Evolutionary conservation across 2,329 filamentous ascomycete species (phyloP).

Genomic region (Niveomyces coronatus): DNA sequence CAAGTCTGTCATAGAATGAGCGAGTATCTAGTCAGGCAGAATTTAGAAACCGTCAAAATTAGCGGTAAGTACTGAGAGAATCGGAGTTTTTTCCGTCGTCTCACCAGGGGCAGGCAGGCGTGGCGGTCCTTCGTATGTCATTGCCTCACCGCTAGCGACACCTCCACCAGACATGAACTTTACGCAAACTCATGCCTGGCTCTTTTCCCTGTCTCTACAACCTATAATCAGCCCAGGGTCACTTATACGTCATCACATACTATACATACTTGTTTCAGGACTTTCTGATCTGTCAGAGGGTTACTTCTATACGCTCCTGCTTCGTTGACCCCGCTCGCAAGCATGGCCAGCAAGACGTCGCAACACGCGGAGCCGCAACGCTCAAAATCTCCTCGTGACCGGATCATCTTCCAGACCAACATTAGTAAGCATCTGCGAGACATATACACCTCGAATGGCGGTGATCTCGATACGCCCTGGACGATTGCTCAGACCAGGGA

Average conservation of each 20-base stretch:
- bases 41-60: too few species aligned
- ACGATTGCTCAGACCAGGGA: conserved; percentile 28
- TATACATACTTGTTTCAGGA: too few species aligned
- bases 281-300: too few species aligned
- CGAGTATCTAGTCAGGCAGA: too few species aligned
- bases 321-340: too few species aligned
- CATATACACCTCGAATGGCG: conserved; percentile 30
- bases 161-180: conserved; percentile 2
- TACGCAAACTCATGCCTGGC: neutral
- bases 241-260: neutral
- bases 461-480: conserved; percentile 26
- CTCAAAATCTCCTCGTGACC: conserved; percentile 19
- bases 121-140: too few species aligned
- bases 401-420: conserved; percentile 26
- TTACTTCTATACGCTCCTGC: too few species aligned
- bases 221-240: neutral
- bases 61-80: too few species aligned
- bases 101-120: too few species aligned
- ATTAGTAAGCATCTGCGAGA: conserved; percentile 28
- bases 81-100: too few species aligned
- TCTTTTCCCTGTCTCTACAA: neutral
- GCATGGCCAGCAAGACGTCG: too few species aligned
- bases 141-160: conserved; percentile 1
- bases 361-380: conserved; percentile 14
- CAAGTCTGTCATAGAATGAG: too few species aligned